Conservation (phyloP, 2,329 filamentous ascomycete species). For the Cryphonectria carpinicola region DNA sequence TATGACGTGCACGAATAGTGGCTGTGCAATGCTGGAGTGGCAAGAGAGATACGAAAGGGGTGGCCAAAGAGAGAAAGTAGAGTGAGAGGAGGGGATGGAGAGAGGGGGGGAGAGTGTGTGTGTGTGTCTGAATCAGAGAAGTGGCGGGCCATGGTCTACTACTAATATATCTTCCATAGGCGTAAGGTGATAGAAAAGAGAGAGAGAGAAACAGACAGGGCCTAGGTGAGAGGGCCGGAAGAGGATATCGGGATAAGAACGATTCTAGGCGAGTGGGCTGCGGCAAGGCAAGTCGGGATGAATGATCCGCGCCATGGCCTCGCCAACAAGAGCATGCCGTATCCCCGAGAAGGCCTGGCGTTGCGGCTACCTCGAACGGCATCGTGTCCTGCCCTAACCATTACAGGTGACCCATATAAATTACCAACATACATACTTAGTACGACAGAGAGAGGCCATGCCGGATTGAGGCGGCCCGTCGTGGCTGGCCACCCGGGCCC, state of each 20-base stretch:
- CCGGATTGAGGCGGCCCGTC: background rate
- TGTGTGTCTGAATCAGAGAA: background rate
- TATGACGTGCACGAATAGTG: background rate
- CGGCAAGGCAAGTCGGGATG: constrained; percentile 24
- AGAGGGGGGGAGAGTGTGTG: background rate
- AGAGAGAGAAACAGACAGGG: background rate
- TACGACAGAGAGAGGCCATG: background rate
- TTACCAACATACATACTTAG: background rate
- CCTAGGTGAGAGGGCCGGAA: background rate
- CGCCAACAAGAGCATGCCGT: constrained; percentile 14
- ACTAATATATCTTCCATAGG: background rate
- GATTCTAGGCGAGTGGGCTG: background rate
- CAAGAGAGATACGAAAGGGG: background rate
- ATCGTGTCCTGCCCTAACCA: constrained; percentile 6
- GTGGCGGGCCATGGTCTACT: background rate
- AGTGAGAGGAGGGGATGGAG: background rate
- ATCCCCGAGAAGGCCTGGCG: constrained; percentile 16
- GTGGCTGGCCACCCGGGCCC: background rate
- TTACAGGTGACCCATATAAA: background rate
- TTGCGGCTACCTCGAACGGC: constrained; percentile 23
- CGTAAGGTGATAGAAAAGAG: background rate
- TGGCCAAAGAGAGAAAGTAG: too few relatives aligned
- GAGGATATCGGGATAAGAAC: constrained; percentile 11
- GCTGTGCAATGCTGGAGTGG: background rate
- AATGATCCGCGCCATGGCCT: constrained; percentile 14